Base-by-base conservation (phyloP, 1,139 yeast species). In the Entelexis sorbosivorans region DNA sequence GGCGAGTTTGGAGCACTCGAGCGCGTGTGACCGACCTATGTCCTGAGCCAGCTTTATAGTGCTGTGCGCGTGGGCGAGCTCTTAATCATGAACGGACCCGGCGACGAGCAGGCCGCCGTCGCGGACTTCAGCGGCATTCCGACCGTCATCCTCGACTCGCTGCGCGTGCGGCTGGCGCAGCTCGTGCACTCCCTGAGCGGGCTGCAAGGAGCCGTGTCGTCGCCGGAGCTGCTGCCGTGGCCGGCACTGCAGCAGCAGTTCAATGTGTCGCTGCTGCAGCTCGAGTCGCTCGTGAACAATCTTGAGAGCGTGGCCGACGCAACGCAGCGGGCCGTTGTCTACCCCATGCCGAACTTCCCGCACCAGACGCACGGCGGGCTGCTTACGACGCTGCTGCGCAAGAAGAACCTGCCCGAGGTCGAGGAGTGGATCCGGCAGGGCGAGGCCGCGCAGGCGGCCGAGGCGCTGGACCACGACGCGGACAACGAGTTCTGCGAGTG, bases 381-480 rank as follows among this genome's bases (percentile, higher is more conserved):
- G 47, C 70, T 89, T 51, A 83, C 94, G 0, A 87, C 96, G 0
- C 70, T 91, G 56, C 68, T 91, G 55, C 74, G 97, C 53, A 91
- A 88, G 65, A 89, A 89, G 64, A 81, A 84, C 47, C 70, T 85
- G 14, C 97, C 97, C 0, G 96, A 88, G 59, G 95, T 89, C 1
- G 87, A 81, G 52, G 85, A 79, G 45, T 88, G 96, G 97, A 77
- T 87, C 16, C 73, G 74, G 17, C 71, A 72, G 19, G 88, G 91
- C 1, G 67, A 70, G 24, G 72, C 69, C 22, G 24, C 38, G 28
- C 22, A 43, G 24, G 45, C 39, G 7, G 64, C 68, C 22, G 72
- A 73, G 58, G 56, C 45, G 26, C 55, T 61, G 8, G 56, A 60
- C 19, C 56, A 60, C 16, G 59, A 58, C 14, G 58, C 60, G 22